Conservation (phyloP, 805 yeast genomes). For the Ogataea salicorniae region DNA sequence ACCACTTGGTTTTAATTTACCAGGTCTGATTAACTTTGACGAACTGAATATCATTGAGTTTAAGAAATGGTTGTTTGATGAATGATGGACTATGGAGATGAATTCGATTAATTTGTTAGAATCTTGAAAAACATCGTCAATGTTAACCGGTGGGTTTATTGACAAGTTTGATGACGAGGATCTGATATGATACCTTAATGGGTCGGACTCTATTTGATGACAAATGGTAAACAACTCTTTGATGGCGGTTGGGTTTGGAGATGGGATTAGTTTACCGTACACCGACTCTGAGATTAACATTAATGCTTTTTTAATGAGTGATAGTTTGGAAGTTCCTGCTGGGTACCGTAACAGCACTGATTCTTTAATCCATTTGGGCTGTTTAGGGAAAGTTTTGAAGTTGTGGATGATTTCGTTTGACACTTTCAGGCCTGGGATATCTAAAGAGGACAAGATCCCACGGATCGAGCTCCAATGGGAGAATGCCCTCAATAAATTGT, state of each 20-base stretch:
- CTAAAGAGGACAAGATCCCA: constrained; percentile 40
- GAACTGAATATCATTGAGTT: constrained; percentile 11
- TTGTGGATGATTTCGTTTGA: constrained; percentile 25
- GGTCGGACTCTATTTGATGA: constrained; percentile 41
- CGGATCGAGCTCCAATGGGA: constrained; percentile 52
- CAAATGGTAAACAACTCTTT: constrained; percentile 37
- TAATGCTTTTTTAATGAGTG: constrained; percentile 37
- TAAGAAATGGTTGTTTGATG: constrained; percentile 15
- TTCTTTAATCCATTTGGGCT: constrained; percentile 34
- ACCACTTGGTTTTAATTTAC: constrained; percentile 5
- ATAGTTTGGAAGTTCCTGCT: constrained; percentile 46
- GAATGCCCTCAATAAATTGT: constrained; percentile 44
- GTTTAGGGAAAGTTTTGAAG: constrained; percentile 40
- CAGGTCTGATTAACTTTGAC: constrained; percentile 17
- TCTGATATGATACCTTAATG: constrained; percentile 44
- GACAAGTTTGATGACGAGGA: constrained; percentile 19
- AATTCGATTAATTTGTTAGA: constrained; percentile 10
- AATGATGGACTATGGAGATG: constrained; percentile 21
- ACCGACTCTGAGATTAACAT: constrained; percentile 31
- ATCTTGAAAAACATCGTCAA: constrained; percentile 11
- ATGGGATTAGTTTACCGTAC: constrained; percentile 35
- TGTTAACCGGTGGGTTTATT: constrained; percentile 9
- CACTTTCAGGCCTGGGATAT: constrained; percentile 34
- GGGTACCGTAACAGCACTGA: constrained; percentile 44
- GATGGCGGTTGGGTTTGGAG: constrained; percentile 27